A percentile compares a stretch with the other conserved stretches of the same genome.
phyloP scores from a whole-genome alignment of 441 rosid genomes.

The Kokia cookei region DNA sequence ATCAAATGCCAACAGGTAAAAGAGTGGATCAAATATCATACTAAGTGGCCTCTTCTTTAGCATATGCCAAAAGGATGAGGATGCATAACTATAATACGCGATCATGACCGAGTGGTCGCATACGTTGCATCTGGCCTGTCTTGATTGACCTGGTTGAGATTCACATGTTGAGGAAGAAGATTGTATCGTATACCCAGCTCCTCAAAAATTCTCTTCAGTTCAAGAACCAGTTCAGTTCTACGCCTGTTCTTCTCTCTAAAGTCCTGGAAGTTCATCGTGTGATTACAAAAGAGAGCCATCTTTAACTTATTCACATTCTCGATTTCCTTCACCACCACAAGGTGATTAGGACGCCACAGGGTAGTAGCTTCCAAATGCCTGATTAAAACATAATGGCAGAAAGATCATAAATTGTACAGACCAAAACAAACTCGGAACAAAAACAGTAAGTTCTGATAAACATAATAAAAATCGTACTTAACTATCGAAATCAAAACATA shows the following conservation, averaged over 20 bases:
- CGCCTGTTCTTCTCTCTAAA: conserved; percentile 53
- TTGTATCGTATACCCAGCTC: conserved; percentile 52
- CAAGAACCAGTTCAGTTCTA: conserved; percentile 46
- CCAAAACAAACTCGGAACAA: background rate
- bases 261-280: conserved; percentile 68
- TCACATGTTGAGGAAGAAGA: conserved; percentile 62
- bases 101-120: conserved; percentile 5
- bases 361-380: conserved; percentile 51
- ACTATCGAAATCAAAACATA: background rate
- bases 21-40: background rate
- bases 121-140: conserved; percentile 15
- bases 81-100: background rate
- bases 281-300: conserved; percentile 42
- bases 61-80: background rate
- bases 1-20: background rate
- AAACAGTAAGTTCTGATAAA: background rate
- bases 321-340: conserved; percentile 51
- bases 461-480: background rate
- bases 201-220: conserved; percentile 59
- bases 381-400: conserved; percentile 1
- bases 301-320: conserved; percentile 60
- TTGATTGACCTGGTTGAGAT: conserved; percentile 26
- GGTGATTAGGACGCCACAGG: conserved; percentile 49
- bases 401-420: background rate
- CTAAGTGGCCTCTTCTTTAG: background rate